Evolutionary conservation across 352 stramenopile genomes (phyloP).

Genomic region (Globisporangium echinulatum): DNA sequence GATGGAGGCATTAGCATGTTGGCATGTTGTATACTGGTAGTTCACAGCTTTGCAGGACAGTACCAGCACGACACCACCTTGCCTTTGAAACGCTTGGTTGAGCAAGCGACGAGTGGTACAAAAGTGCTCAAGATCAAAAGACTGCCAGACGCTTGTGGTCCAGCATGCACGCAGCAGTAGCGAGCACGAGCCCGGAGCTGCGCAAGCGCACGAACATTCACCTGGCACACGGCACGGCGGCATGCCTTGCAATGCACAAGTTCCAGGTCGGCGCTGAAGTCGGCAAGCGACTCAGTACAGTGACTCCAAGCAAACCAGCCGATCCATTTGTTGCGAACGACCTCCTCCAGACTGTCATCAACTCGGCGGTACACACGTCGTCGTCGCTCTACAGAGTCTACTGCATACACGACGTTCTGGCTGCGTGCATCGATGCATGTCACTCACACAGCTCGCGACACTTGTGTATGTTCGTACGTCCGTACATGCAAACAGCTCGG

Average conservation of each 20-base stretch:
- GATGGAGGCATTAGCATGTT: no score
- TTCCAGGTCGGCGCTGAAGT: slow-evolving; percentile 11
- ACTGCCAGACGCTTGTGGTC: no score
- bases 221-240: slow-evolving; percentile 4
- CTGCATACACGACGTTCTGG: no score
- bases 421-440: no score
- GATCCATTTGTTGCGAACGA: slow-evolving; percentile 7
- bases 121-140: no score
- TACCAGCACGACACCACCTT: no score
- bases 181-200: background rate
- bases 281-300: background rate
- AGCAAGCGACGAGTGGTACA: no score
- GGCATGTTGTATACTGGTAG: no score
- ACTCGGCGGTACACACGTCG: slow-evolving; percentile 15
- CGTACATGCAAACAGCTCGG: slow-evolving; percentile 6
- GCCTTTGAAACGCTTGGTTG: no score
- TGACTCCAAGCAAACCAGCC: no score
- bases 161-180: background rate
- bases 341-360: slow-evolving; percentile 27
- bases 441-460: background rate
- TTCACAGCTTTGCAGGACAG: no score
- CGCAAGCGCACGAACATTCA: slow-evolving; percentile 1
- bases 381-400: background rate
- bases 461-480: background rate
- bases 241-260: slow-evolving; percentile 15